phyloP scores from a whole-genome alignment of 768 basidiomycete genomes.

The Crassisporium funariophilum region DNA sequence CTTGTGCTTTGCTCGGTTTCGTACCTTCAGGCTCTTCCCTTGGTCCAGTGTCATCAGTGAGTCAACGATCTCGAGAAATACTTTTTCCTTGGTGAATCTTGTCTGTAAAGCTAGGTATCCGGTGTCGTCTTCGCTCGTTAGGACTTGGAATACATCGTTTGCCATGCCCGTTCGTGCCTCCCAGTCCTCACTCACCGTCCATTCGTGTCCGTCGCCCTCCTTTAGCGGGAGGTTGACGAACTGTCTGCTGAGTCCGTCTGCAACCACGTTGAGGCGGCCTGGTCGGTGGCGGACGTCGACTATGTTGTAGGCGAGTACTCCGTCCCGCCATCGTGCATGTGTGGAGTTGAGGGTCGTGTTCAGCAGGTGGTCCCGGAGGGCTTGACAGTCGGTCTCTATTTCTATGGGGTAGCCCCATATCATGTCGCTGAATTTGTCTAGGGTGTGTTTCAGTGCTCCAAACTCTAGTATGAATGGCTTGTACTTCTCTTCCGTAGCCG shows the following conservation, averaged over 20 bases:
- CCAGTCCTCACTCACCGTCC: slow-evolving; percentile 32
- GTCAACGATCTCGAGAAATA: slow-evolving; percentile 25
- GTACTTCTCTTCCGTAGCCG: slow-evolving; percentile 30
- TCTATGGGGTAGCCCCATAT: no score
- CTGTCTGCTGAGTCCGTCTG: slow-evolving; percentile 32
- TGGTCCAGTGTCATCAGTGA: slow-evolving; percentile 20
- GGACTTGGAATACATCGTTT: slow-evolving; percentile 16
- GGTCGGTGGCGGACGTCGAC: no score
- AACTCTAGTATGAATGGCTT: slow-evolving; percentile 38
- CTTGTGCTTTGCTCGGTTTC: slow-evolving; percentile 22
- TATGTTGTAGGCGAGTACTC: no score
- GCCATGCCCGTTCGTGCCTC: slow-evolving; percentile 17
- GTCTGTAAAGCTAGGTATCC: slow-evolving; percentile 1
- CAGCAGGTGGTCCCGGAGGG: no score
- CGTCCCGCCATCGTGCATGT: no score
- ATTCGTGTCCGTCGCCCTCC: slow-evolving; percentile 29
- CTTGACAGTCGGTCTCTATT: no score
- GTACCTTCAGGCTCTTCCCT: slow-evolving; percentile 13
- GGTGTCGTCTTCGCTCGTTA: neutral
- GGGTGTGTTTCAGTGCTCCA: slow-evolving; percentile 38
- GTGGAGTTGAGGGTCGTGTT: no score
- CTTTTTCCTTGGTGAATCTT: slow-evolving; percentile 21
- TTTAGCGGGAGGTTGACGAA: slow-evolving; percentile 14
- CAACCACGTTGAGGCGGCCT: slow-evolving; percentile 24
- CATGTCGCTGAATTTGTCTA: no score